Evolutionary conservation across 2,329 filamentous ascomycete genomes (phyloP), one percentile per base, ranked within the genome.

Genomic region (Ciborinia camelliae): DNA sequence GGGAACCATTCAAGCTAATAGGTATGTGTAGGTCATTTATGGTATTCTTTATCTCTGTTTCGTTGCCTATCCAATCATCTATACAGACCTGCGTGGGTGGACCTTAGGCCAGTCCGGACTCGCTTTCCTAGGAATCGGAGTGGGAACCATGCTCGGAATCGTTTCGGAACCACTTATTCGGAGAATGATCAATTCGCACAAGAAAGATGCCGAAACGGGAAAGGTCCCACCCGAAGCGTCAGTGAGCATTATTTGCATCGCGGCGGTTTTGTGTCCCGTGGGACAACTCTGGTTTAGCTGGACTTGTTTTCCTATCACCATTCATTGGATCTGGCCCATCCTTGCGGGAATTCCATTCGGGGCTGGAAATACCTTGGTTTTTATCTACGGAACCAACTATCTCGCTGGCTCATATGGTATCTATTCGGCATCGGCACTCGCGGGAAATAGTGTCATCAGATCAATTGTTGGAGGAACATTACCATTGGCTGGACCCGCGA

Each of bases 1-100:
- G 28, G 20, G 15, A 20, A 47, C 18, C 12, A 39, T 14, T 43
- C 3, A 37, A 23, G 28, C 63, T 62, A 48, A 65, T 14, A 7
- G 14, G 10, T 23, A 20, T 15, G n/a, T 9, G 28, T 59, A 73
- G 71, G 79, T 96, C 47, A 86, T 96, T 43, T 97, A 97, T 75
- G 90, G 87, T 23, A 92, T 96, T 48, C 81, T 97, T 1, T 95
- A 95, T 73, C 86, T 97, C 39, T 96, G 91, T 77, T 97, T 97
- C 78, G 89, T 96, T 20, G 91, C 91, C 15, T 96, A 96, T 75
- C 92, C 92, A 0, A 89, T 96, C 66, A 89, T 96, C 65, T 97
- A 95, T 77, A 81, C 82, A 14, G 75, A 84, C 9, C 77, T 86
- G 65, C 89, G 93, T 23, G 91, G 91, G 66, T 97, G 92, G 93